Percentiles rank a stretch among this genome's conserved stretches.
Evolutionary conservation across 2,329 filamentous ascomycete genomes (phyloP).

Genomic region (Sclerotinia sclerotiorum): DNA sequence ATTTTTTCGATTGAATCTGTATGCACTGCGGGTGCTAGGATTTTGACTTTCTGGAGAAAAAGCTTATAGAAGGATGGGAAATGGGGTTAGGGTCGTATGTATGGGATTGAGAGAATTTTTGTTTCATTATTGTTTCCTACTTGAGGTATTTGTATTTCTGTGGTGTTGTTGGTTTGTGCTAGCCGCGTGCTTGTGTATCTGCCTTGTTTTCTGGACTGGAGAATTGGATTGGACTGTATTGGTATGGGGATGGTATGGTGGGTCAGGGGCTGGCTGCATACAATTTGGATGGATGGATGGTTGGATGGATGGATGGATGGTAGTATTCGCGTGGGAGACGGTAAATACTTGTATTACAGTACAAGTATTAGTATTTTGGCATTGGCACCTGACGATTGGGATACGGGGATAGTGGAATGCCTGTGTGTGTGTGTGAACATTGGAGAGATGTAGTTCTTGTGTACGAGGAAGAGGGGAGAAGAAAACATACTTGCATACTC

Average conservation of each 20-base stretch:
- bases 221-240: not conserved
- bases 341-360: not conserved
- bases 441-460: not conserved
- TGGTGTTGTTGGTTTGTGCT: conserved; percentile 5
- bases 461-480: not conserved
- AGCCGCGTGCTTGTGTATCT: not conserved
- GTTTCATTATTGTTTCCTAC: not conserved
- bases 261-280: conserved; percentile 5
- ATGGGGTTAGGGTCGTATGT: not conserved
- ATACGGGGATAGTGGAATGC: not conserved
- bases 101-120: conserved; percentile 6
- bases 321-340: not conserved
- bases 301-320: conserved; percentile 5
- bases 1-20: not conserved
- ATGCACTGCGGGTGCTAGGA: conserved; percentile 4
- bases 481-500: not conserved
- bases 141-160: not conserved
- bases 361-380: not conserved
- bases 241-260: conserved; percentile 5
- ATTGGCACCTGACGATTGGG: not conserved
- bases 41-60: not conserved
- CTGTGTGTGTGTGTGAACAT: not conserved
- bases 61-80: conserved; percentile 16
- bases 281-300: conserved; percentile 4
- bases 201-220: not conserved